Evolutionary conservation across 2,329 filamentous ascomycete genomes (phyloP), one percentile per base, ranked within the genome.

Genomic region (Aspergillus fructus): DNA sequence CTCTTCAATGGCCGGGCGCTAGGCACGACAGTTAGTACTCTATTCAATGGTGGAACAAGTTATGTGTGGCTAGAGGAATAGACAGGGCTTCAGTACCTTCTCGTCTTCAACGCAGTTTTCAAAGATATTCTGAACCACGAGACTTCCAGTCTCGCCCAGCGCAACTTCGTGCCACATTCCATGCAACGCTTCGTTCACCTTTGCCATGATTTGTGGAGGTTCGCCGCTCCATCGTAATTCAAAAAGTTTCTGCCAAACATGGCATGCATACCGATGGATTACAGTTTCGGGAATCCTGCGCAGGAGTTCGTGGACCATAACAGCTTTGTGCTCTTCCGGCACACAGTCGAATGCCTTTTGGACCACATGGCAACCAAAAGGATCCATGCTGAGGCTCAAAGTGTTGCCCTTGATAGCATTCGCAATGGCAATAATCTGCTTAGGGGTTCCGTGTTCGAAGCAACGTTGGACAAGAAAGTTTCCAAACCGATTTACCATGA

Each of bases 141-240:
- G 82, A 74, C 94, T 99, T 59, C 94, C 94, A 11, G 96, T 99
- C 80, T 99, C 94, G 37, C 94, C 94, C 52, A 97, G 81, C 21
- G 96, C 96, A 62, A 99, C 94, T 70, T 99, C 93, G 70, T 97
- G 93, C 94, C 94, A 99, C 92, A 97, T 97, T 59, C 93, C 93
- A 58, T 86, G 85, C 54, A 99, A 84, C 59, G 94, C 90, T 66
- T 97, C 92, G 69, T 99, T 99, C 76, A 99, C 96, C 68, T 91
- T 96, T 69, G 90, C 90, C 94, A 99, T 99, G 76, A 99, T 96
- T 75, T 97, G 93, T 23, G 94, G 94, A 42, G 94, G 94, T 40
- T 92, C 90, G 68, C 93, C 89, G 62, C 88, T 91, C 94, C 94
- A 99, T 69, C 94, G 89, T 66, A 99, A 85, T 76, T 99, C 94